Conservation (phyloP, 192 early-diverging fungal species). For the Haplosporangium gracile region DNA sequence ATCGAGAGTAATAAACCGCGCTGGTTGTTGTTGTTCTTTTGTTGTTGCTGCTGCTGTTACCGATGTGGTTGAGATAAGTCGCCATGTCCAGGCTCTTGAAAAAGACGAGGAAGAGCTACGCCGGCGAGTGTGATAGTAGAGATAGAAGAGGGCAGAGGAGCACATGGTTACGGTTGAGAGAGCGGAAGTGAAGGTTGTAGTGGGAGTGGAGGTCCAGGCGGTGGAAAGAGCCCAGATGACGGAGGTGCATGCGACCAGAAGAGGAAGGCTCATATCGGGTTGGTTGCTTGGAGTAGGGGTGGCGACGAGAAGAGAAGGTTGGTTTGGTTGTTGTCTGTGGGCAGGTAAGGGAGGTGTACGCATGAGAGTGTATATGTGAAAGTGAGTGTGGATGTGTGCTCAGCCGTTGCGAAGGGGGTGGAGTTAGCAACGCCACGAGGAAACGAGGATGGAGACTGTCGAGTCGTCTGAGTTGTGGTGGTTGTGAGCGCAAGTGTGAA, state of each 20-base stretch:
- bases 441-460: background rate
- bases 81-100: background rate
- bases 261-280: slow-evolving; percentile 6
- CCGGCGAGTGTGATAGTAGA: background rate
- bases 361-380: background rate
- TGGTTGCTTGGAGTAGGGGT: background rate
- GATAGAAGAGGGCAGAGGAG: slow-evolving; percentile 10
- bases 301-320: background rate
- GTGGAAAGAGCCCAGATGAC: slow-evolving; percentile 32
- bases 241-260: slow-evolving; percentile 1
- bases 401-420: background rate
- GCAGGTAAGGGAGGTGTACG: background rate
- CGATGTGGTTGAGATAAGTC: background rate
- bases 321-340: too few relatives aligned
- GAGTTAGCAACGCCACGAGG: background rate
- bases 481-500: background rate
- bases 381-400: background rate
- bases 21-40: background rate
- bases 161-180: slow-evolving; percentile 6
- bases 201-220: slow-evolving; percentile 1
- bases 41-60: background rate
- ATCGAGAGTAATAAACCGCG: background rate
- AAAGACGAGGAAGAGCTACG: background rate
- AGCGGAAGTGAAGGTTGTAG: background rate
- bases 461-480: background rate